phyloP scores from a whole-genome alignment of 768 basidiomycete species.

The Mrakia blollopis region DNA sequence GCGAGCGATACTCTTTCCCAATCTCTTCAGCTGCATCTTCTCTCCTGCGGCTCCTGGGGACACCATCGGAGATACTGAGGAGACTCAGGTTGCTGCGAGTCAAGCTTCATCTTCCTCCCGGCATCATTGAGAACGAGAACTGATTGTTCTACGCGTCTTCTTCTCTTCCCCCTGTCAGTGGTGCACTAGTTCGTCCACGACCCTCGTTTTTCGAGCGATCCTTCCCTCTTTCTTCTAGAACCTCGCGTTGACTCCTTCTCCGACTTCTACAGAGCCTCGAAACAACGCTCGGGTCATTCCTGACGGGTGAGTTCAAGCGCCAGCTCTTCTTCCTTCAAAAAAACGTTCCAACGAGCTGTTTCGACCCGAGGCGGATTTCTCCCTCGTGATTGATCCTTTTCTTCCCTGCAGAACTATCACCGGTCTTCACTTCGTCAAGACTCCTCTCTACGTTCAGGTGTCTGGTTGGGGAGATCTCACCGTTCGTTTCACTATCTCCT shows the following conservation, averaged over 20 bases:
- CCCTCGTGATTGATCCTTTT: constrained; percentile 9
- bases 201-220: neutral
- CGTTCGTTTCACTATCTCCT: constrained; percentile 34
- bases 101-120: neutral
- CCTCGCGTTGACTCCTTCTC: neutral
- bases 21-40: constrained; percentile 27
- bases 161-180: neutral
- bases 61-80: constrained; percentile 60
- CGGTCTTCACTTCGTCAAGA: constrained; percentile 47
- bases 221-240: neutral
- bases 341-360: neutral
- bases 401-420: constrained; percentile 25
- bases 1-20: neutral
- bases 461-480: constrained; percentile 52
- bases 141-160: neutral
- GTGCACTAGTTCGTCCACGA: constrained; percentile 32
- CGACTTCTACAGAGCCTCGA: constrained; percentile 42
- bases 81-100: constrained; percentile 21
- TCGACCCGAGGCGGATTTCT: neutral
- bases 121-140: neutral
- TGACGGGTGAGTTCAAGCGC: constrained; percentile 44
- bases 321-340: neutral
- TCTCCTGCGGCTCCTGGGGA: constrained; percentile 48
- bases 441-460: constrained; percentile 49
- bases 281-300: constrained; percentile 50